phyloP scores from a whole-genome alignment of 148 eudicot genomes.

The Fallopia convolvulus region DNA sequence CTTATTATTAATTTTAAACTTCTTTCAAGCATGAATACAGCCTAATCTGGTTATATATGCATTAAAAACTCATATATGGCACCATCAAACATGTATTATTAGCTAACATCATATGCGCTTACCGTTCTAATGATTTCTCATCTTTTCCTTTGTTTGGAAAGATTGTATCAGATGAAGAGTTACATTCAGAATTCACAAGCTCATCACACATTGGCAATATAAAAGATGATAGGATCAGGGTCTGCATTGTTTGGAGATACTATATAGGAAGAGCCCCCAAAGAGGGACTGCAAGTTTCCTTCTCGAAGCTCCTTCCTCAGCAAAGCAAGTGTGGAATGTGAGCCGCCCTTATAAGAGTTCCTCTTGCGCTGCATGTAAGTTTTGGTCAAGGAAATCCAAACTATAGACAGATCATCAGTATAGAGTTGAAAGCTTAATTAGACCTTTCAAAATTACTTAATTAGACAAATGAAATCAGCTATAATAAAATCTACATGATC shows the following conservation, averaged over 20 bases:
- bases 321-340: slow-evolving; percentile 71
- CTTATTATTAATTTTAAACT: neutral
- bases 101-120: neutral
- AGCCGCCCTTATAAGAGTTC: slow-evolving; percentile 63
- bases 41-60: neutral
- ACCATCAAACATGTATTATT: neutral
- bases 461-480: neutral
- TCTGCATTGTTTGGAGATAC: slow-evolving; percentile 50
- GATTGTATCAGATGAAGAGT: slow-evolving; percentile 44
- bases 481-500: neutral
- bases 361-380: slow-evolving; percentile 88
- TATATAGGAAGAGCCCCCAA: slow-evolving; percentile 65
- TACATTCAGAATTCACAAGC: slow-evolving; percentile 38
- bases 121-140: slow-evolving; percentile 55
- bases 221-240: slow-evolving; percentile 95
- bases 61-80: neutral
- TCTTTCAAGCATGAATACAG: neutral
- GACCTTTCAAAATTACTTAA: neutral
- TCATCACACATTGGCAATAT: slow-evolving; percentile 87
- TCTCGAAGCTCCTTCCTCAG: slow-evolving; percentile 86
- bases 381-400: slow-evolving; percentile 69
- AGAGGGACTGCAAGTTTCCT: slow-evolving; percentile 71
- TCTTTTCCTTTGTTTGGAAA: slow-evolving; percentile 41
- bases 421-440: neutral
- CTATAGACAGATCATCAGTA: neutral